These are phyloP conservation scores for Solidago caesia DNA, from an alignment of 129 eudicot genomes.

Conservation along the genomic window DNA sequence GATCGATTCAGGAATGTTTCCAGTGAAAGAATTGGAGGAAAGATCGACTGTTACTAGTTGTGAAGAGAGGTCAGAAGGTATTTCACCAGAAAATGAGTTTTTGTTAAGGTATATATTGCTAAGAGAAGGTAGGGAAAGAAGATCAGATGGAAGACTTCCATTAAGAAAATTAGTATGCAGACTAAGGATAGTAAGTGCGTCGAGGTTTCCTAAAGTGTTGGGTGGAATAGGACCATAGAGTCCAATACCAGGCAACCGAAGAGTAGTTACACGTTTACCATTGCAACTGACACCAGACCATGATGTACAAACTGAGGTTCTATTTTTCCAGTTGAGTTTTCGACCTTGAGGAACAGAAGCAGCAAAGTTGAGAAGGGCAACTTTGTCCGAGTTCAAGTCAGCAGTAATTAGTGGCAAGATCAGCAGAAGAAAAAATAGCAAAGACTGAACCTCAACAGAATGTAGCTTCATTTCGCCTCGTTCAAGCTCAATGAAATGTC, in stretches of 20 bases:
- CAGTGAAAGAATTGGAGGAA: conserved; percentile 77
- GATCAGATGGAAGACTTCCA: conserved; percentile 72
- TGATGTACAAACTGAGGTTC: conserved; percentile 53
- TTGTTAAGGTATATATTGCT: conserved; percentile 59
- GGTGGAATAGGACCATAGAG: conserved; percentile 69
- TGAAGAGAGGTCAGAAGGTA: conserved; percentile 64
- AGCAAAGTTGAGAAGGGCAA: conserved; percentile 70
- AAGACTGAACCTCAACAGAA: background rate
- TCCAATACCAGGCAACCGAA: conserved; percentile 74
- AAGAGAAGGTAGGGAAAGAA: conserved; percentile 74
- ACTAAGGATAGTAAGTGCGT: conserved; percentile 68
- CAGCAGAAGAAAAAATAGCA: conserved; percentile 25
- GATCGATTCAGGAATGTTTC: conserved; percentile 56
- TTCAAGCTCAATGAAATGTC: background rate
- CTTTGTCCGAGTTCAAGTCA: conserved; percentile 60
- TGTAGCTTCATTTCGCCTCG: conserved; percentile 32
- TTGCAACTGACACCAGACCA: conserved; percentile 79
- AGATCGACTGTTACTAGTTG: conserved; percentile 59
- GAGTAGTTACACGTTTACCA: conserved; percentile 46
- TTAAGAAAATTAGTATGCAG: conserved; percentile 66
- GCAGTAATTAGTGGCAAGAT: conserved; percentile 32
- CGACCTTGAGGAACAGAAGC: conserved; percentile 62
- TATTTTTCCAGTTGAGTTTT: conserved; percentile 62
- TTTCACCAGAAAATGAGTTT: conserved; percentile 67
- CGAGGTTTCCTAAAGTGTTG: conserved; percentile 64